These are phyloP conservation scores for Mantamonas sphyraenae DNA, from an alignment of 78 protist species.

Conservation along the genomic window DNA sequence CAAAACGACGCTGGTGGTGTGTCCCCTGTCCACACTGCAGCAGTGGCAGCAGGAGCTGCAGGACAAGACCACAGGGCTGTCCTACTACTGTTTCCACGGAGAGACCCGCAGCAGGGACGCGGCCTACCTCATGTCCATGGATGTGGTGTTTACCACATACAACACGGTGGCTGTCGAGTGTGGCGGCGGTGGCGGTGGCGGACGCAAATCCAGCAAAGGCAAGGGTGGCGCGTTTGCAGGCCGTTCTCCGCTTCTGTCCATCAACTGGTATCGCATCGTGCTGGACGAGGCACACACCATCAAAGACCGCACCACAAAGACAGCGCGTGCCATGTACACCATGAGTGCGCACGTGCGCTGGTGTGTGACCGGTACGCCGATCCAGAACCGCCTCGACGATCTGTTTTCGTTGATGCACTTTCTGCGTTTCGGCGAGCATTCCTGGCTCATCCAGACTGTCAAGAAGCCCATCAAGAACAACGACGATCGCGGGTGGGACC, in stretches of 20 bases:
- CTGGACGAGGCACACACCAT: conserved; percentile 56
- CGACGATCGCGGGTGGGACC: no score
- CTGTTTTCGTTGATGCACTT: conserved; percentile 21
- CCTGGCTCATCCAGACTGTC: not conserved
- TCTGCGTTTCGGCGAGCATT: conserved; percentile 4
- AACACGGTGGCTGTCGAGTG: no score
- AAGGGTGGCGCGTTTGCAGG: no score
- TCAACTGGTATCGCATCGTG: conserved; percentile 48
- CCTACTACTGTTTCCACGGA: not conserved
- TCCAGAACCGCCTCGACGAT: conserved; percentile 40
- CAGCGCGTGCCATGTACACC: conserved; percentile 13
- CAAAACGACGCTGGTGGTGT: conserved; percentile 27
- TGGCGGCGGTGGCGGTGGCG: no score
- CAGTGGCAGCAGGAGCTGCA: conserved; percentile 18
- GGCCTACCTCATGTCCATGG: no score
- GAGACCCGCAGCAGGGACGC: not conserved
- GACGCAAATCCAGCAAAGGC: no score
- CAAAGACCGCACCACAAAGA: conserved; percentile 27
- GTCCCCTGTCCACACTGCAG: conserved; percentile 23
- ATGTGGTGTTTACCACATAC: not conserved
- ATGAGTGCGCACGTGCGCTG: conserved; percentile 13
- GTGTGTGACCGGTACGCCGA: conserved; percentile 57
- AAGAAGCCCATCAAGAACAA: not conserved
- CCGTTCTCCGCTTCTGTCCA: no score
- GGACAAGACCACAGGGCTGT: no score